Conservation (phyloP, 2,329 filamentous ascomycete species). For the Xylaria multiplex region DNA sequence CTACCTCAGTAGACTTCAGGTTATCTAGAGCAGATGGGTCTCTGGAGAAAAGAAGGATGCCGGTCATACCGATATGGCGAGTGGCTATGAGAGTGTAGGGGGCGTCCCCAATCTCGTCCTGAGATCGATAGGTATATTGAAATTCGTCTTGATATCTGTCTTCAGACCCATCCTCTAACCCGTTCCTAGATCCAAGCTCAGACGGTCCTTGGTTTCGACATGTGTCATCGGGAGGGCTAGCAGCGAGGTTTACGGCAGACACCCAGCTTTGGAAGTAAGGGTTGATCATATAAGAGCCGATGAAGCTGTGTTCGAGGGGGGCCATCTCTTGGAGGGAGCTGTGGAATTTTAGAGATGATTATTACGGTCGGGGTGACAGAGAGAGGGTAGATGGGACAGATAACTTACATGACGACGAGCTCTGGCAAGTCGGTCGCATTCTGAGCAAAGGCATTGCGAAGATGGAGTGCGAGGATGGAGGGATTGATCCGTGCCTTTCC, state of each 20-base stretch:
- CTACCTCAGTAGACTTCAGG: slow-evolving; percentile 82
- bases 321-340: slow-evolving; percentile 91
- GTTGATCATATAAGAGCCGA: slow-evolving; percentile 81
- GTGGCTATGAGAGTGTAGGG: slow-evolving; percentile 76
- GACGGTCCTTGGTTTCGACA: slow-evolving; percentile 24
- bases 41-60: slow-evolving; percentile 83
- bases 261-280: slow-evolving; percentile 80
- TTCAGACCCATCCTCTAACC: too few species aligned
- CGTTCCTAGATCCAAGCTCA: too few species aligned
- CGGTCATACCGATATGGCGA: slow-evolving; percentile 88
- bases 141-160: slow-evolving; percentile 19
- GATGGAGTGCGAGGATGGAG: slow-evolving; percentile 74
- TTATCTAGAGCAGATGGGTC: slow-evolving; percentile 68
- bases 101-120: slow-evolving; percentile 37
- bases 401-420: slow-evolving; percentile 65
- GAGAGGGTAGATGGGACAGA: neutral
- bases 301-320: slow-evolving; percentile 83
- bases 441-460: slow-evolving; percentile 68
- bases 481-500: slow-evolving; percentile 76
- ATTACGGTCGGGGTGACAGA: neutral
- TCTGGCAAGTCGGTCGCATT: slow-evolving; percentile 61
- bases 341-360: slow-evolving; percentile 30
- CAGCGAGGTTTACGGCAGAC: slow-evolving; percentile 76
- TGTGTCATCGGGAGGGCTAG: slow-evolving; percentile 53
- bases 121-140: too few species aligned